These are phyloP conservation scores for Barbatosphaeria neglecta DNA, from an alignment of 495 filamentous ascomycete genomes.

Conservation along the genomic window DNA sequence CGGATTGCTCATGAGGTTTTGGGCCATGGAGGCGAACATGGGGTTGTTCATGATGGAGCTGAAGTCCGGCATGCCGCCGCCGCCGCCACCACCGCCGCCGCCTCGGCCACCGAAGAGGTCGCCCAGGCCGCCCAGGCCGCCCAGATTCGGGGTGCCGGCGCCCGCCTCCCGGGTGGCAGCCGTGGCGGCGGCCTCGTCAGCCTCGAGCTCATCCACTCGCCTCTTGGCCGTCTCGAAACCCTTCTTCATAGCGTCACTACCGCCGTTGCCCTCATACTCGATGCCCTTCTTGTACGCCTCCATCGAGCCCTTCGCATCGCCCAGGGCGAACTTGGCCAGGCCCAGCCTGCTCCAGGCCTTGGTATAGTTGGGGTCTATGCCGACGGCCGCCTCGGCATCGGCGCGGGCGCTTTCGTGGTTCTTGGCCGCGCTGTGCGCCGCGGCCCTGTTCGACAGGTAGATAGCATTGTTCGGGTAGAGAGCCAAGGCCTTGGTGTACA, in stretches of 20 bases:
- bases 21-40: slow-evolving; percentile 92
- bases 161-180: slow-evolving; percentile 31
- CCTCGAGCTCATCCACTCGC: slow-evolving; percentile 62
- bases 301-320: slow-evolving; percentile 81
- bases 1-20: slow-evolving; percentile 93
- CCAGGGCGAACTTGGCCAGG: slow-evolving; percentile 78
- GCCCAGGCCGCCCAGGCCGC: slow-evolving; percentile 53
- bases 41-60: slow-evolving; percentile 86
- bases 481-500: slow-evolving; percentile 74
- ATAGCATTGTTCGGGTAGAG: slow-evolving; percentile 80
- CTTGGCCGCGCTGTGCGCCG: slow-evolving; percentile 69
- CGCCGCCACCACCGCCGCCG: slow-evolving; percentile 41
- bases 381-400: slow-evolving; percentile 81
- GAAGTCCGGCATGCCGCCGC: slow-evolving; percentile 74
- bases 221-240: slow-evolving; percentile 85
- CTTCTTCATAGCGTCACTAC: slow-evolving; percentile 80
- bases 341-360: slow-evolving; percentile 93
- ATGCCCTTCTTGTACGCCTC: slow-evolving; percentile 92
- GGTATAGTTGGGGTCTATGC: slow-evolving; percentile 80
- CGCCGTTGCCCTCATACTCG: slow-evolving; percentile 85
- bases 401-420: slow-evolving; percentile 69
- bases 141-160: slow-evolving; percentile 30
- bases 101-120: slow-evolving; percentile 57
- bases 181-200: slow-evolving; percentile 24
- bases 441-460: slow-evolving; percentile 94